Conservation (phyloP, 73 alveolate species). For the Paramecium primaurelia region DNA sequence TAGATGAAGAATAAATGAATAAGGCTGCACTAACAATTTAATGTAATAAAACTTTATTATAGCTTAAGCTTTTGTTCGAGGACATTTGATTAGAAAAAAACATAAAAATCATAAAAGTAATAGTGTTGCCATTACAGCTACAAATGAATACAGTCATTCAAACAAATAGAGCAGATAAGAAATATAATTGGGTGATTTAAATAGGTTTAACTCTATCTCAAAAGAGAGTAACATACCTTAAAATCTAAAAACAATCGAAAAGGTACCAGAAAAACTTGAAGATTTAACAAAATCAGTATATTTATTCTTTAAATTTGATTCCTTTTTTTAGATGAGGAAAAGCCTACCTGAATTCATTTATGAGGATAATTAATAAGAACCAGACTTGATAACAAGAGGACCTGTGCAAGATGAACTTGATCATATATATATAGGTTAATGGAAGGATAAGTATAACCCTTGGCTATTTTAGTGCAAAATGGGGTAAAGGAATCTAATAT, state of each 20-base stretch:
- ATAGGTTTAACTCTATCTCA: neutral
- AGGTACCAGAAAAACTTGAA: neutral
- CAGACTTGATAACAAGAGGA: neutral
- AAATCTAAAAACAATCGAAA: neutral
- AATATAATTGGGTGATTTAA: neutral
- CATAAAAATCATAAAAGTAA: neutral
- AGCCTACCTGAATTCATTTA: neutral
- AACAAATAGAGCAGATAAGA: neutral
- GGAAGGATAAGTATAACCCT: neutral
- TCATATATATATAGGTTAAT: neutral
- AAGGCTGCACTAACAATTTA: neutral
- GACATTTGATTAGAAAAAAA: neutral
- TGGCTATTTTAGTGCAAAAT: neutral
- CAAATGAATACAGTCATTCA: neutral
- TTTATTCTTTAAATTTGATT: neutral
- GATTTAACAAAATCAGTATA: neutral
- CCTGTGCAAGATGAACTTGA: neutral
- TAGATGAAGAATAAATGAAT: neutral
- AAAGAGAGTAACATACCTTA: neutral
- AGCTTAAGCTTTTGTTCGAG: neutral
- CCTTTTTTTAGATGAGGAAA: neutral
- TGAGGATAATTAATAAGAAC: neutral
- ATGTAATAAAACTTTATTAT: neutral
- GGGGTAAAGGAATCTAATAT: neutral
- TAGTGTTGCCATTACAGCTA: neutral